Evolutionary conservation across 345 rosid species (phyloP), one percentile per base, ranked within the genome.

Genomic region (Eucalyptus erythrocorys): DNA sequence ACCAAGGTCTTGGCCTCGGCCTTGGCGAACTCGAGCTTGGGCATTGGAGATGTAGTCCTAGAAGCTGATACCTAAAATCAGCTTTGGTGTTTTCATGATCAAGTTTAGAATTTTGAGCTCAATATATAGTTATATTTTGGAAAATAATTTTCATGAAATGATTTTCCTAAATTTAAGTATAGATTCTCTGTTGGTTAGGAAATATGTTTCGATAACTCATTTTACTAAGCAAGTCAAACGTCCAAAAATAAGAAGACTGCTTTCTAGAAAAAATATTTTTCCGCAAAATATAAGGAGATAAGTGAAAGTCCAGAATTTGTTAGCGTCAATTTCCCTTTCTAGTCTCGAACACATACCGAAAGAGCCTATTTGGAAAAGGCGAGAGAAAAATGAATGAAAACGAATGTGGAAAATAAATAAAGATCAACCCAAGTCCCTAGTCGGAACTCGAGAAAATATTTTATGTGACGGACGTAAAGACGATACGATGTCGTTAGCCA

Each of bases 21-120:
- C 61, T 55, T 0, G 6, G 0, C 10, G 0, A 55, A 26, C 13
- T 55, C 4, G 61, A 10, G 13, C 6, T 55, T 55, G 13, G 13
- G 30, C 30, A 55, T 1, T 1, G 3, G 61, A 55, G 61, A 9
- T 13, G 13, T 24, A 10, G 6, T 22, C 30, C 30, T 55, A 55
- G 13, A 55, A 24, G 61, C 1, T 24, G 6, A 26, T 3, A 24
- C 13, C 61, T 55, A 55, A 10, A 55, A 55, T 2, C 6, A 4
- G 3, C 30, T 55, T 55, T 55, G 27, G 59, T 22, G 59, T 55
- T 55, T 55, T 13, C 12, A 24, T 55, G 2, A 0, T 26, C 10
- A 24, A 55, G 13, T 55, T 24, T 55, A 24, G 61, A 55, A 12
- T 55, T 55, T 22, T 2, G 61, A 55, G 13, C 4, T 55, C 13